Evolutionary conservation across 31 red algal species (phyloP), one percentile per base, ranked within the genome.

Genomic region (Odonthalia washingtoniensis): DNA sequence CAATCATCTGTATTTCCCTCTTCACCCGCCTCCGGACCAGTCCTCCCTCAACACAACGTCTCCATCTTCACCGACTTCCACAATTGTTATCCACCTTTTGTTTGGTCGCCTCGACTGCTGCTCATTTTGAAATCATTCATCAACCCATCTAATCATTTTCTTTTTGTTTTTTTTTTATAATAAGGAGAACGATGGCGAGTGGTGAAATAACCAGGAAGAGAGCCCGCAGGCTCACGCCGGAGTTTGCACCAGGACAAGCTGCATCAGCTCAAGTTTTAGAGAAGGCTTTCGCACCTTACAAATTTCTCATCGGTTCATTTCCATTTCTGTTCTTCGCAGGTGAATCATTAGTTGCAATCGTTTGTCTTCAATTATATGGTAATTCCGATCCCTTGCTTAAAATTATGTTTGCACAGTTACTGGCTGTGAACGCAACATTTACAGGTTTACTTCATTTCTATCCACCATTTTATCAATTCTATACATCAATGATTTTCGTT

Each of bases 401-500:
- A 49, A 65, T 92, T 2, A 86, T 70, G 52, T 86, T 92, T 74
- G 53, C 64, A 5, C 90, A 92, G 69, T 72, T 92, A 32, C 90
- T 92, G 16, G 81, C 90, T 2, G 70, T 92, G 9, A 92, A 92
- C 49, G 45, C 70, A 30, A 78, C 77, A 32, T 66, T 92, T 14
- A 68, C 91, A 0, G 91, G 91, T 14, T n/a, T 88, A 3, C 43
- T 84, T 26, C 91, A 93, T 64, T 93, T 93, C 72, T 67, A 80
- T 46, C 38, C 67, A 26, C 91, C 91, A 12, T 43, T 88, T 0
- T 84, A 70, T 45, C 43, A 78, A 18, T 93, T 93, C 42, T 93
- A 93, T 46, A 83, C 53, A 4, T 93, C 91, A 28, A 93, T 93
- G 91, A 88, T 93, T 32, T 88, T 88, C 64, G 65, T 93, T 30